phyloP scores from a whole-genome alignment of 2,329 filamentous ascomycete genomes.

The Alternaria atra region DNA sequence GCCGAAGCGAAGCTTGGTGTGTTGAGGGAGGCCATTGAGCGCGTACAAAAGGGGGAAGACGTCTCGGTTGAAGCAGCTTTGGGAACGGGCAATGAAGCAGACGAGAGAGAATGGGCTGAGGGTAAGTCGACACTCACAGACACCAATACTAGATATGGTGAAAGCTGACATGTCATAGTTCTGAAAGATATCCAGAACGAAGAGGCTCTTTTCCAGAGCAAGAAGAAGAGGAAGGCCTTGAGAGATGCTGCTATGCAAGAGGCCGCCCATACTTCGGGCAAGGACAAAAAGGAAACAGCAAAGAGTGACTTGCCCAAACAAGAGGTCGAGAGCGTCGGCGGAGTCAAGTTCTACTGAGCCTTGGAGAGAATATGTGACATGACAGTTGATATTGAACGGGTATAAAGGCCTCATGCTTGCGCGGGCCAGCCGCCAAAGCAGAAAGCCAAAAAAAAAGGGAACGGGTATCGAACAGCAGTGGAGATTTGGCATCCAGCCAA shows the following conservation, averaged over 20 bases:
- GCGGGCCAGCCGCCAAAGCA: slow-evolving; percentile 2
- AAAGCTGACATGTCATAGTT: slow-evolving; percentile 56
- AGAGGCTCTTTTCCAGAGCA: slow-evolving; percentile 62
- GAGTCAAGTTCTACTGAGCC: slow-evolving; percentile 44
- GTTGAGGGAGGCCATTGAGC: slow-evolving; percentile 75
- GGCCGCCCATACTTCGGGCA: slow-evolving; percentile 4
- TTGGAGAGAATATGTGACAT: neutral
- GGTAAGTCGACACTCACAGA: slow-evolving; percentile 59
- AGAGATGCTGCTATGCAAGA: slow-evolving; percentile 29
- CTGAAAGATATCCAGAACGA: slow-evolving; percentile 73
- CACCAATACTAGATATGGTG: neutral
- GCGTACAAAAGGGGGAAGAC: slow-evolving; percentile 45
- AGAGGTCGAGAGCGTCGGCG: slow-evolving; percentile 43
- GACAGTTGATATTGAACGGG: neutral
- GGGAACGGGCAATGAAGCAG: slow-evolving; percentile 77
- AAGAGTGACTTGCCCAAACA: slow-evolving; percentile 28
- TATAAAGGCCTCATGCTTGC: neutral
- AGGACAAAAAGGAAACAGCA: slow-evolving; percentile 43
- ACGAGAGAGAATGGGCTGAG: slow-evolving; percentile 89
- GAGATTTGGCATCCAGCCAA: neutral
- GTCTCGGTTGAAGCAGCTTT: slow-evolving; percentile 81
- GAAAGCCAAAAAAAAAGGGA: neutral
- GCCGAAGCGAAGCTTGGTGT: slow-evolving; percentile 81
- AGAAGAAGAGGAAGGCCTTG: slow-evolving; percentile 44
- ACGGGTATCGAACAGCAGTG: slow-evolving; percentile 2